Evolutionary conservation across 257 asterid genomes (phyloP).

Genomic region (Solanum peruvianum): DNA sequence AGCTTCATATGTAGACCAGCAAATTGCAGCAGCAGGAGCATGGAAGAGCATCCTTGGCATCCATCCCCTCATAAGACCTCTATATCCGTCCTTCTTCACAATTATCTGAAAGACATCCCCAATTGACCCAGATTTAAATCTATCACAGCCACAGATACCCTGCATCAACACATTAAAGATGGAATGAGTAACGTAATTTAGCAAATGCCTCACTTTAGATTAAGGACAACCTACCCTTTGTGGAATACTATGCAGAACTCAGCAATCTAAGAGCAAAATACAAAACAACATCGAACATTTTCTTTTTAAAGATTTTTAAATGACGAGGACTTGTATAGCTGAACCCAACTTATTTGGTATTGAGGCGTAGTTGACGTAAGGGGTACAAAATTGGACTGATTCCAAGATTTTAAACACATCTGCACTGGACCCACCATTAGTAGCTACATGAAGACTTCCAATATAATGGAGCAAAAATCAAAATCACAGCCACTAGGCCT

Average conservation of each 20-base stretch:
- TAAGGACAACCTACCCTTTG: background rate
- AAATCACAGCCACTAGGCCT: background rate
- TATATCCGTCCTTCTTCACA: slow-evolving; percentile 76
- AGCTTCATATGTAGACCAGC: slow-evolving; percentile 98
- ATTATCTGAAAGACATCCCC: slow-evolving; percentile 59
- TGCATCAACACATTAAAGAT: slow-evolving; percentile 12
- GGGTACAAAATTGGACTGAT: background rate
- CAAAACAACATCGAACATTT: background rate
- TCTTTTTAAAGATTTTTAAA: background rate
- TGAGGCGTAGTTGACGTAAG: background rate
- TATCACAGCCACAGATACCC: slow-evolving; percentile 97
- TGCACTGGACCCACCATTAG: background rate
- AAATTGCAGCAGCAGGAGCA: slow-evolving; percentile 98
- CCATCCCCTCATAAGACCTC: slow-evolving; percentile 95
- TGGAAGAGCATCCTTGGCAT: slow-evolving; percentile 95
- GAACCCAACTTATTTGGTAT: background rate
- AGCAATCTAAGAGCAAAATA: background rate
- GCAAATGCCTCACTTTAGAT: background rate
- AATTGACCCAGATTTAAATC: slow-evolving; percentile 65
- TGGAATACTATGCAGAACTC: background rate
- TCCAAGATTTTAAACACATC: background rate
- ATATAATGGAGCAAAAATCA: background rate
- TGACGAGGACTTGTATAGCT: background rate
- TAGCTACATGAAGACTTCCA: background rate
- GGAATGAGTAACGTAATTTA: background rate